phyloP scores from a whole-genome alignment of 2,329 filamentous ascomycete genomes.

The Sarocladium oryzae region DNA sequence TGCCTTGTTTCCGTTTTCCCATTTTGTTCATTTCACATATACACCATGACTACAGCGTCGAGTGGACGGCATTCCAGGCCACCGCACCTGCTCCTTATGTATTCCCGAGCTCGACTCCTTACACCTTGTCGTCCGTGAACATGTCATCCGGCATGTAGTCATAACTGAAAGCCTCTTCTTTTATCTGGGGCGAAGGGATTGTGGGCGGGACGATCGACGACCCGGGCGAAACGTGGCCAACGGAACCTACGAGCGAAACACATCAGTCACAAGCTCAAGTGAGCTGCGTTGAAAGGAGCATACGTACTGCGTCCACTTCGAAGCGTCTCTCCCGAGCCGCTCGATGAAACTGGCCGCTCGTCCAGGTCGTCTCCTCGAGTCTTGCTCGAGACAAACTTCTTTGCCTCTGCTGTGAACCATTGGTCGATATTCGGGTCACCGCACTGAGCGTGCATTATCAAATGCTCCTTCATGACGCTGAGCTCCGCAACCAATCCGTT shows the following conservation, averaged over 20 bases:
- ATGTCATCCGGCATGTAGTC: constrained; percentile 32
- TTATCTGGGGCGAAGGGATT: constrained; percentile 10
- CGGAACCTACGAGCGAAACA: constrained; percentile 2
- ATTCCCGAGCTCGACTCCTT: not conserved
- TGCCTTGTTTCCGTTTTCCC: not conserved
- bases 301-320: constrained; percentile 1
- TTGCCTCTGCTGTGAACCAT: constrained; percentile 48
- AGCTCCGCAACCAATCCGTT: constrained; percentile 37
- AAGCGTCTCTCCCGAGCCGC: not conserved
- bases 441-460: constrained; percentile 48
- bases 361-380: not conserved
- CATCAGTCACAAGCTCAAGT: not conserved
- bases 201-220: constrained; percentile 13
- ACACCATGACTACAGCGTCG: constrained; percentile 1
- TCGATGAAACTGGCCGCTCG: not conserved
- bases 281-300: not conserved
- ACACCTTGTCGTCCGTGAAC: constrained; percentile 15
- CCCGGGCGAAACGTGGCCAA: constrained; percentile 9
- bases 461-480: constrained; percentile 39
- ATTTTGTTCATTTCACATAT: constrained; percentile 1
- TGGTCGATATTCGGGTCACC: constrained; percentile 45
- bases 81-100: not conserved
- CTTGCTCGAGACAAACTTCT: constrained; percentile 35
- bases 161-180: constrained; percentile 22
- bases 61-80: not conserved